Conservation (phyloP, 306 rosid genomes). For the Lathyrus sativus region DNA sequence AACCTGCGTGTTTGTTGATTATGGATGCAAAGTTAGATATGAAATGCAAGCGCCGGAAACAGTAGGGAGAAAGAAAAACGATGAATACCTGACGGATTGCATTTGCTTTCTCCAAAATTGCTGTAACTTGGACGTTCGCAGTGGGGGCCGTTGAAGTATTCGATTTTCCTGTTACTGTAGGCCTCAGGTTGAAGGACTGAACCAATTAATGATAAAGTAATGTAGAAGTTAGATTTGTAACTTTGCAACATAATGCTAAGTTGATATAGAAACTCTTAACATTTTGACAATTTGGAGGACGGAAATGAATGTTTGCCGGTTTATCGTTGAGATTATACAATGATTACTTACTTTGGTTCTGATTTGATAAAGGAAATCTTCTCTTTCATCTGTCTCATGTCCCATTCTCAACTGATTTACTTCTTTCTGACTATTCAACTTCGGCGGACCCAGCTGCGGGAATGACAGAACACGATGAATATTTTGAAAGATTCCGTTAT, state of each 20-base stretch:
- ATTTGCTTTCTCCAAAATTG: conserved; percentile 93
- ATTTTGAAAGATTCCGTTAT: conserved; percentile 18
- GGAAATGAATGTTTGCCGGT: not conserved
- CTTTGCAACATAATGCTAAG: conserved; percentile 12
- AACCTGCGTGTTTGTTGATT: conserved; percentile 59
- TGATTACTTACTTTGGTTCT: conserved; percentile 62
- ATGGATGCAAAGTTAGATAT: conserved; percentile 26
- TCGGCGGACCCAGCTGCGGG: conserved; percentile 45
- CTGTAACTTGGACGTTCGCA: conserved; percentile 76
- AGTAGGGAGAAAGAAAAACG: not conserved
- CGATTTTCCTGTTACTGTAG: conserved; percentile 60
- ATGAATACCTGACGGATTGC: conserved; percentile 91
- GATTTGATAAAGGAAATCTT: conserved; percentile 85
- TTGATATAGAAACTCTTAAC: not conserved
- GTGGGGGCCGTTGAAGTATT: conserved; percentile 47
- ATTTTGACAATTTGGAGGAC: not conserved
- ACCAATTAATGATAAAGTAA: conserved; percentile 21
- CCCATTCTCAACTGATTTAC: conserved; percentile 49
- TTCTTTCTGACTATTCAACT: conserved; percentile 49
- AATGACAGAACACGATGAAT: conserved; percentile 33
- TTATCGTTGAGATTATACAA: not conserved
- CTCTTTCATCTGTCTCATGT: conserved; percentile 60
- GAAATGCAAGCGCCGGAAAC: not conserved
- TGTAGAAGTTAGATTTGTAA: conserved; percentile 31
- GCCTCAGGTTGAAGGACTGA: conserved; percentile 93